phyloP scores from a whole-genome alignment of 1,284 basidiomycete genomes.

The Pholiota adiposa region DNA sequence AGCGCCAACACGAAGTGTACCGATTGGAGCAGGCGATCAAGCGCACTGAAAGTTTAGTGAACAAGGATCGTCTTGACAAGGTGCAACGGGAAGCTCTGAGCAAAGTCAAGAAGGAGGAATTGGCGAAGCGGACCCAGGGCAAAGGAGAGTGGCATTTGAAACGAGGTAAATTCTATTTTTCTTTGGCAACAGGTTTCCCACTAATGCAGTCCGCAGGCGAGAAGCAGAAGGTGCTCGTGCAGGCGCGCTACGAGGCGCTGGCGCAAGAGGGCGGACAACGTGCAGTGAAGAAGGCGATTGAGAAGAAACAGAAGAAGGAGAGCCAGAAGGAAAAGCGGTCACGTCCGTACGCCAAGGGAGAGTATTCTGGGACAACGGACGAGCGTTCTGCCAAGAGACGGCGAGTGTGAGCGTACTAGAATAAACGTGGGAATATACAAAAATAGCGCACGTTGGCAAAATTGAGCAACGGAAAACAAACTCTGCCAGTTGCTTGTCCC shows the following conservation, averaged over 20 bases:
- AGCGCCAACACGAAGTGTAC: constrained; percentile 72
- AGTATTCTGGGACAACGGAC: constrained; percentile 21
- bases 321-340: constrained; percentile 90
- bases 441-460: constrained; percentile 8
- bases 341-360: constrained; percentile 62
- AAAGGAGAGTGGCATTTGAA: constrained; percentile 92
- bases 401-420: neutral
- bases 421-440: constrained; percentile 1
- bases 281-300: constrained; percentile 87
- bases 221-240: constrained; percentile 73
- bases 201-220: constrained; percentile 56
- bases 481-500: neutral
- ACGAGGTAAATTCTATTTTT: constrained; percentile 55
- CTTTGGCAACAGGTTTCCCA: constrained; percentile 2
- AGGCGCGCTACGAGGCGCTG: constrained; percentile 79
- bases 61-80: constrained; percentile 73
- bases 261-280: constrained; percentile 74
- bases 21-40: constrained; percentile 82
- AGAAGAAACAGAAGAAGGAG: constrained; percentile 88
- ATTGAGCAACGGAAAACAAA: neutral
- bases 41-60: constrained; percentile 77
- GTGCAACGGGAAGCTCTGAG: constrained; percentile 71
- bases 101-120: constrained; percentile 69
- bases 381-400: constrained; percentile 9
- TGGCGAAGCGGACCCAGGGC: constrained; percentile 72